phyloP scores from a whole-genome alignment of 495 filamentous ascomycete species.

The Amorphotheca resinae region DNA sequence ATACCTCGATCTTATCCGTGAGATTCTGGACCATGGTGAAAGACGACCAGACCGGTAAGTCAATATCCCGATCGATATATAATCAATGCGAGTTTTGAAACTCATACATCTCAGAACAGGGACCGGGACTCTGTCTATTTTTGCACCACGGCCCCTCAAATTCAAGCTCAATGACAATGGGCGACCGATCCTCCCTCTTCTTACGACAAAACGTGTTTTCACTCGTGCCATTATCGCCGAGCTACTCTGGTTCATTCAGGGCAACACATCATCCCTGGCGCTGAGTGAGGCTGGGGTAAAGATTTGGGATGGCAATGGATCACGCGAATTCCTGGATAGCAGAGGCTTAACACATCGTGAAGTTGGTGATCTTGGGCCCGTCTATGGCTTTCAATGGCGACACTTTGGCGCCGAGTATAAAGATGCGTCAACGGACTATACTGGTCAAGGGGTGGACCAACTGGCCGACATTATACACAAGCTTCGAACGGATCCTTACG shows the following conservation, averaged over 20 bases:
- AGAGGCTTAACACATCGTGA: slow-evolving; percentile 67
- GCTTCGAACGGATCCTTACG: slow-evolving; percentile 68
- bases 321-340: slow-evolving; percentile 74
- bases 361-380: slow-evolving; percentile 83
- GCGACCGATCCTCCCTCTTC: slow-evolving; percentile 64
- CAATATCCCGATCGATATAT: not conserved
- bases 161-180: slow-evolving; percentile 54
- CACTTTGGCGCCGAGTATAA: slow-evolving; percentile 89
- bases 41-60: slow-evolving; percentile 63
- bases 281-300: slow-evolving; percentile 71
- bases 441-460: slow-evolving; percentile 83
- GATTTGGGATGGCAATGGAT: slow-evolving; percentile 98
- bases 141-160: slow-evolving; percentile 72
- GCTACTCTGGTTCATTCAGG: slow-evolving; percentile 91
- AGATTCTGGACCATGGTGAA: slow-evolving; percentile 65
- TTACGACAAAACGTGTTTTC: slow-evolving; percentile 96
- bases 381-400: slow-evolving; percentile 98
- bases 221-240: slow-evolving; percentile 81
- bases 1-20: slow-evolving; percentile 63
- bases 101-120: slow-evolving; percentile 50
- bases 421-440: slow-evolving; percentile 70
- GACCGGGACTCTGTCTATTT: slow-evolving; percentile 81
- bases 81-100: slow-evolving; percentile 1
- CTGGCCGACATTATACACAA: slow-evolving; percentile 76
- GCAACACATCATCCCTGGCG: slow-evolving; percentile 61